Base-by-base conservation (phyloP, 306 rosid genomes). In the Chamaecrista fasciculata region DNA sequence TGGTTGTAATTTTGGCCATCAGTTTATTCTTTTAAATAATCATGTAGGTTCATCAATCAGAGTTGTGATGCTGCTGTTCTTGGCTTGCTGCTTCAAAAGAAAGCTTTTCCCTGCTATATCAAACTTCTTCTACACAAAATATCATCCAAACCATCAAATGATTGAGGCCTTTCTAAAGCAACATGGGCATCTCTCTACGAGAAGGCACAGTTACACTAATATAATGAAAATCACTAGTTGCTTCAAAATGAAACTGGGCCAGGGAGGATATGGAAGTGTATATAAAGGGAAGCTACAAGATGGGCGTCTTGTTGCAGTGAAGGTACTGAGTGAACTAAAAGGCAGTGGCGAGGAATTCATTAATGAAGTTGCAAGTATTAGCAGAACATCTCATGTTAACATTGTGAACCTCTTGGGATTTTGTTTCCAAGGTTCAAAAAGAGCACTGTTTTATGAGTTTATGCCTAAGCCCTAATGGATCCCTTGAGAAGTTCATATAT, bases 281-380 rank as follows among this genome's bases (percentile, higher is more conserved):
- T 66, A 78, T 36, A 78, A 72, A 11, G 81, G 76, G 6, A 46
- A 70, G n/a, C 8, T 63, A 10, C 48, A 53, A 0, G 68, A 77
- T 0, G 68, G 67, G 0, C 0, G 14, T 24, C 44, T 43, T 18
- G 24, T 70, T 47, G 81, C 81, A 0, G 72, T 53, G 61, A 77
- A 70, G 76, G 11, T 77, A 8, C 19, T 77, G 20, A 70, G 31
- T 43, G 47, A 66, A 48, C 57, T 69, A 0, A 21, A 50, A 12
- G 89, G 75, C 0, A 39, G 53, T 1, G 81, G 81, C 0, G 81
- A 79, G 10, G 86, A 85, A 0, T 85, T 76, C 58, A 28, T 71
- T 52, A 78, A 78, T 0, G 81, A 66, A 9, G 70, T 71, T 3
- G 69, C 60, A 40, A 48, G 70, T 19, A 72, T 66, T 5, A 60